phyloP scores from a whole-genome alignment of 73 alveolate genomes.

The Symbiodinium natans region DNA sequence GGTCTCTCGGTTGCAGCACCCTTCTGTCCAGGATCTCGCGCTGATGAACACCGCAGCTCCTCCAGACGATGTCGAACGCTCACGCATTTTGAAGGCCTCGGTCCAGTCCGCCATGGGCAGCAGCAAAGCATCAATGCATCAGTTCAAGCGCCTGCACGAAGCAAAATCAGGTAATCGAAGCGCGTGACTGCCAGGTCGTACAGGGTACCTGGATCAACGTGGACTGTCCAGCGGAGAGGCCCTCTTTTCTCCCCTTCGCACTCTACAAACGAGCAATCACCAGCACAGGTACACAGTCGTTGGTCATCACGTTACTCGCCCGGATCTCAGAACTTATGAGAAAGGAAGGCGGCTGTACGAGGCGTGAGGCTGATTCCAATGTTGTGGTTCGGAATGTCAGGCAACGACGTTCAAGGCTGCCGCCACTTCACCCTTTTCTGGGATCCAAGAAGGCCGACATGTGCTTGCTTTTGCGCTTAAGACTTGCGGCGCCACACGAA shows the following conservation, averaged over 20 bases:
- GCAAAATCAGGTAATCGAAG: no score
- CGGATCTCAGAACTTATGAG: background rate
- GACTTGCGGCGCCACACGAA: no score
- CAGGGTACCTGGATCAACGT: background rate
- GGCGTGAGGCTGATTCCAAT: background rate
- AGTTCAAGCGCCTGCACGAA: no score
- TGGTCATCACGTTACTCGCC: background rate
- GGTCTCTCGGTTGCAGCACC: no score
- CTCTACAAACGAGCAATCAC: no score
- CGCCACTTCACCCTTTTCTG: slow-evolving; percentile 7
- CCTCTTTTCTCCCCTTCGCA: no score
- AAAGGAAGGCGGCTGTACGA: no score
- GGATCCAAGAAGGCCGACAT: slow-evolving; percentile 12
- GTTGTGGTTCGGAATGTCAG: background rate
- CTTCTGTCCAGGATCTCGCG: background rate
- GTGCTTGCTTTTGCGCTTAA: no score
- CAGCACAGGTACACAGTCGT: background rate
- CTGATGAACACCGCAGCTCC: slow-evolving; percentile 21
- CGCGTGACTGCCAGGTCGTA: background rate
- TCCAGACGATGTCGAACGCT: slow-evolving; percentile 2
- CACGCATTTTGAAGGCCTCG: background rate
- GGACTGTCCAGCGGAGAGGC: slow-evolving; percentile 13
- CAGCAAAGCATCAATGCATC: no score
- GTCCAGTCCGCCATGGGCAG: background rate
- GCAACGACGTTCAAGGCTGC: slow-evolving; percentile 18